phyloP scores from a whole-genome alignment of 495 filamentous ascomycete genomes.

The Daldinia loculata region DNA sequence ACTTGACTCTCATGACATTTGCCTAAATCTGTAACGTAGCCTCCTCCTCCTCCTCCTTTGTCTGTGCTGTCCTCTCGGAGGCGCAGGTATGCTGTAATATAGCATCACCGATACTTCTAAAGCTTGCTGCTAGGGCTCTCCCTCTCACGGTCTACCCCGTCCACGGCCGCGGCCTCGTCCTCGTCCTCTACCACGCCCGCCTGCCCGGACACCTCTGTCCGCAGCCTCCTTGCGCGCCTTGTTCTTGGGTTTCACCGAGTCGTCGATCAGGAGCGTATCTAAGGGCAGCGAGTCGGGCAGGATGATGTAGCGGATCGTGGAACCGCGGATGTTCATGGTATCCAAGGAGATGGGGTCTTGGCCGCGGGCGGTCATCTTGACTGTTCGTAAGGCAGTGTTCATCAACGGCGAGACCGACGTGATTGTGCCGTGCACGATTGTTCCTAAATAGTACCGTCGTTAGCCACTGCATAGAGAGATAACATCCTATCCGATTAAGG shows the following conservation, averaged over 20 bases:
- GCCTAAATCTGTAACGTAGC: neutral
- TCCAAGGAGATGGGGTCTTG: conserved; percentile 88
- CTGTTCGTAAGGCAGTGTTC: conserved; percentile 92
- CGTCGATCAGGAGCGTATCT: conserved; percentile 93
- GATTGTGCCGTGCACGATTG: conserved; percentile 94
- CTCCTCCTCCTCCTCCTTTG: neutral
- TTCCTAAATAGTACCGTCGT: conserved; percentile 63
- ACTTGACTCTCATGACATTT: neutral
- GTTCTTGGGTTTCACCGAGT: conserved; percentile 98
- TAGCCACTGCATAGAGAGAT: neutral
- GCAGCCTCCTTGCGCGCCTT: conserved; percentile 93
- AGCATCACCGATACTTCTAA: neutral
- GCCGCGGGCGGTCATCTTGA: conserved; percentile 91
- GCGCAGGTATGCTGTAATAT: conserved; percentile 8
- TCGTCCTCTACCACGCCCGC: conserved; percentile 63
- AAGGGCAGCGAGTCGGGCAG: conserved; percentile 93
- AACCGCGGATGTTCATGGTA: conserved; percentile 95
- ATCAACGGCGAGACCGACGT: conserved; percentile 94
- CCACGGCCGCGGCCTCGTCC: conserved; percentile 71
- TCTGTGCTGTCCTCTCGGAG: neutral
- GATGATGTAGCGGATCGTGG: conserved; percentile 92
- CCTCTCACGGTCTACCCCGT: conserved; percentile 60
- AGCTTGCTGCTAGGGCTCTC: neutral
- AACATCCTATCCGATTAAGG: neutral
- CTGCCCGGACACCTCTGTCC: conserved; percentile 70